Evolutionary conservation across 164 flowering plant species (phyloP).

Genomic region (Nelumbo lutea): DNA sequence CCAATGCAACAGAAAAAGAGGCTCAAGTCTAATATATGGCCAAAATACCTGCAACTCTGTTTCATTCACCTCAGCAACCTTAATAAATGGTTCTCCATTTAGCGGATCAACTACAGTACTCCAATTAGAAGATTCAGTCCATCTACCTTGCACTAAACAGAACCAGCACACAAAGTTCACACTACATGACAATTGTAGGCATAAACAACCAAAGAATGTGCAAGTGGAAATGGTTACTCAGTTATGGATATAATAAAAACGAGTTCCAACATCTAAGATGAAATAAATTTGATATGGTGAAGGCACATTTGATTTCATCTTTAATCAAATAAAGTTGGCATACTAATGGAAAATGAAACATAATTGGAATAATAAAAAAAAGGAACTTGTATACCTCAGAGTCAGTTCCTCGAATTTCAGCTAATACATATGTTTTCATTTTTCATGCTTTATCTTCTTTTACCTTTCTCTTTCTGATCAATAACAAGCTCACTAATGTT

Average conservation of each 20-base stretch:
- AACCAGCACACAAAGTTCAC: constrained; percentile 1
- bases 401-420: neutral
- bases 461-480: no score
- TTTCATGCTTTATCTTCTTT: no score
- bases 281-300: neutral
- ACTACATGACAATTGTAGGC: neutral
- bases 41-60: constrained; percentile 60
- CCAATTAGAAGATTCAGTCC: constrained; percentile 65
- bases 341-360: neutral
- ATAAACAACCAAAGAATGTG: neutral
- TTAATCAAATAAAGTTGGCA: neutral
- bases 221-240: neutral
- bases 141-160: constrained; percentile 78
- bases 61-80: constrained; percentile 79
- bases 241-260: neutral
- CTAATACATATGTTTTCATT: neutral
- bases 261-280: neutral
- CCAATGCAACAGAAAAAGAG: neutral
- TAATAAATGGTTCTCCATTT: constrained; percentile 90
- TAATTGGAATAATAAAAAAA: no score
- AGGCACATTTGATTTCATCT: neutral
- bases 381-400: neutral
- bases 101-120: constrained; percentile 74
- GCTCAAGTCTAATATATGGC: neutral
- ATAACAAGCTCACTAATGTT: no score